phyloP scores from a whole-genome alignment of 106 monocot genomes.

The Cymbidium sinense region DNA sequence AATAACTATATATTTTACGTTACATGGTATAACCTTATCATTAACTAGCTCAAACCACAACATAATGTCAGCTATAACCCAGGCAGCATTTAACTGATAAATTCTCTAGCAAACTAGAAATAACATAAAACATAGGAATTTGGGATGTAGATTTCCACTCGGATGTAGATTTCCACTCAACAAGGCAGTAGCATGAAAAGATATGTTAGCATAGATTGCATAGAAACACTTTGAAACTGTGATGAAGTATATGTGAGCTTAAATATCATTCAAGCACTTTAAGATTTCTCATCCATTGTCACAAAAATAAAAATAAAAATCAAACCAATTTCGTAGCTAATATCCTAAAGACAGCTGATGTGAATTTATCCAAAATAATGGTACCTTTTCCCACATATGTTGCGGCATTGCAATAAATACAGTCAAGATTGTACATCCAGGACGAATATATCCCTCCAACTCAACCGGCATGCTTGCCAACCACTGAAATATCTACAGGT shows the following conservation, averaged over 20 bases:
- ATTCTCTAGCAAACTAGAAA: not conserved
- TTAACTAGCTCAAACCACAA: not conserved
- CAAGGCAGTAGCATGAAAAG: too few species aligned
- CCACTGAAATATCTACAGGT: conserved; percentile 58
- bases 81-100: not conserved
- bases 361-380: not conserved
- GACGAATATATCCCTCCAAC: conserved; percentile 89
- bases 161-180: too few species aligned
- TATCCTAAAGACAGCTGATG: not conserved
- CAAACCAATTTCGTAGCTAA: not conserved
- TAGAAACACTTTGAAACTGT: not conserved
- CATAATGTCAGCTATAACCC: not conserved
- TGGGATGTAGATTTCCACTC: too few species aligned
- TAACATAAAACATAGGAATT: not conserved
- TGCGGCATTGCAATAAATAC: conserved; percentile 94
- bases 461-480: conserved; percentile 63
- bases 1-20: not conserved
- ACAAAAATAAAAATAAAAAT: not conserved
- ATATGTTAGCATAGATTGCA: not conserved
- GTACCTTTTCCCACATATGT: conserved; percentile 91
- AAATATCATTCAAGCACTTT: not conserved
- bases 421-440: conserved; percentile 93
- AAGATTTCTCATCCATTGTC: not conserved
- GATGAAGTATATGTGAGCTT: not conserved
- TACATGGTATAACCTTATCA: not conserved